phyloP scores from a whole-genome alignment of 1,284 basidiomycete genomes.

The Puccinia polysora region DNA sequence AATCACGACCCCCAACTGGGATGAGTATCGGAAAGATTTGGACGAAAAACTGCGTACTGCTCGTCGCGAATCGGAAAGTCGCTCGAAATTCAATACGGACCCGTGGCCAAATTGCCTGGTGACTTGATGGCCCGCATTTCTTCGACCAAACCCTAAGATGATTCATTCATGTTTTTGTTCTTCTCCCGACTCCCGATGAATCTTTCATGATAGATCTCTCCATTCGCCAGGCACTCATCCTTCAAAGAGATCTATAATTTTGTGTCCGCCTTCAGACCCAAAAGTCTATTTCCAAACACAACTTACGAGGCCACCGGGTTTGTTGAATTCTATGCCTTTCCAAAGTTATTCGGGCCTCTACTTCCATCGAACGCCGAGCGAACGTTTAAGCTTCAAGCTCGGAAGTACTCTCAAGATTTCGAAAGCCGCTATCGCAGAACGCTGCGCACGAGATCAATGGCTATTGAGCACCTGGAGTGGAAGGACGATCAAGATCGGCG shows the following conservation, averaged over 20 bases:
- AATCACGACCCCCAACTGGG: conserved; percentile 14
- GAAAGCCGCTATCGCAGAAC: background rate
- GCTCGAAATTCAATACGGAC: background rate
- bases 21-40: background rate
- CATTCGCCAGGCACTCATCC: conserved; percentile 28
- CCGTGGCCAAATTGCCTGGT: conserved; percentile 24
- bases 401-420: conserved; percentile 1
- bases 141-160: no score
- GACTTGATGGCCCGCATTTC: no score
- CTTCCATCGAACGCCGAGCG: background rate
- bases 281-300: conserved; percentile 27
- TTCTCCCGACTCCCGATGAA: no score
- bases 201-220: conserved; percentile 23
- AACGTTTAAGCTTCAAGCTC: background rate
- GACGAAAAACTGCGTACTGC: background rate
- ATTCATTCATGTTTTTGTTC: no score
- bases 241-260: conserved; percentile 27
- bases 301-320: conserved; percentile 8
- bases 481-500: no score
- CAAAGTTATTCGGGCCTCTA: conserved; percentile 17
- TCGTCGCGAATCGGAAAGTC: background rate
- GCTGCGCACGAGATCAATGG: background rate
- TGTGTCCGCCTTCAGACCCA: conserved; percentile 18
- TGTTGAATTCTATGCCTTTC: conserved; percentile 20
- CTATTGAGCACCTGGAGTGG: conserved; percentile 11